These are phyloP conservation scores for Verticillium alfalfae DNA, from an alignment of 2,329 filamentous ascomycete genomes.

Conservation along the genomic window DNA sequence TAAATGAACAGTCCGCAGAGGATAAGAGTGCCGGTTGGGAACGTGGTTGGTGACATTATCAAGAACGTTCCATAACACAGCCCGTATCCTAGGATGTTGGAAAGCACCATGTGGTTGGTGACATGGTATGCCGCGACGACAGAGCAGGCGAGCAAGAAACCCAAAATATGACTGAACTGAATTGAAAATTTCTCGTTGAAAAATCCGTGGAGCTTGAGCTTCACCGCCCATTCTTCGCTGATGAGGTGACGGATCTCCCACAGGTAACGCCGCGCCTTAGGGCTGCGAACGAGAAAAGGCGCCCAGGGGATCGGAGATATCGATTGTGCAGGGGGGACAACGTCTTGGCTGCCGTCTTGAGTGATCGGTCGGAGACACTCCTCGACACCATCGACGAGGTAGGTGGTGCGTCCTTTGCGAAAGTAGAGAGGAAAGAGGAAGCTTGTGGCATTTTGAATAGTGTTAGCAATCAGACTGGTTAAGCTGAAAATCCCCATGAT, in stretches of 20 bases:
- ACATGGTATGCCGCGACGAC: slow-evolving; percentile 63
- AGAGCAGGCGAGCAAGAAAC: slow-evolving; percentile 46
- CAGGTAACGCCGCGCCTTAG: slow-evolving; percentile 18
- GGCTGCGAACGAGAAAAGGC: slow-evolving; percentile 16
- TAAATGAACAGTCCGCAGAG: slow-evolving; percentile 83
- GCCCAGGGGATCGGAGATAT: neutral
- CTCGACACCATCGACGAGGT: slow-evolving; percentile 34
- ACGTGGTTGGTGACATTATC: slow-evolving; percentile 83
- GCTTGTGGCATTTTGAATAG: slow-evolving; percentile 56
- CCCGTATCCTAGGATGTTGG: slow-evolving; percentile 80
- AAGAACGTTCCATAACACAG: slow-evolving; percentile 81
- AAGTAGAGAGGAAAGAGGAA: slow-evolving; percentile 73
- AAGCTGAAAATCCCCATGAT: slow-evolving; percentile 73
- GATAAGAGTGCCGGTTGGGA: slow-evolving; percentile 73
- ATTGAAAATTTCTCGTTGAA: slow-evolving; percentile 41
- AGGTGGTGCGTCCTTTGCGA: slow-evolving; percentile 38
- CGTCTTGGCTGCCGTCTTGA: neutral
- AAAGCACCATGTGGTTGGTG: slow-evolving; percentile 53
- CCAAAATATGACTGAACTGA: slow-evolving; percentile 52
- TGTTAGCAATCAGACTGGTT: slow-evolving; percentile 67
- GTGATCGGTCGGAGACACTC: slow-evolving; percentile 25
- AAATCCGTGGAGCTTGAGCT: slow-evolving; percentile 45
- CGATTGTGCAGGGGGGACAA: neutral
- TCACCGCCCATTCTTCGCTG: slow-evolving; percentile 45
- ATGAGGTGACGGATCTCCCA: slow-evolving; percentile 50